These are phyloP conservation scores for Nepenthes alata DNA, from an alignment of 179 eudicot genomes.

Conservation along the genomic window DNA sequence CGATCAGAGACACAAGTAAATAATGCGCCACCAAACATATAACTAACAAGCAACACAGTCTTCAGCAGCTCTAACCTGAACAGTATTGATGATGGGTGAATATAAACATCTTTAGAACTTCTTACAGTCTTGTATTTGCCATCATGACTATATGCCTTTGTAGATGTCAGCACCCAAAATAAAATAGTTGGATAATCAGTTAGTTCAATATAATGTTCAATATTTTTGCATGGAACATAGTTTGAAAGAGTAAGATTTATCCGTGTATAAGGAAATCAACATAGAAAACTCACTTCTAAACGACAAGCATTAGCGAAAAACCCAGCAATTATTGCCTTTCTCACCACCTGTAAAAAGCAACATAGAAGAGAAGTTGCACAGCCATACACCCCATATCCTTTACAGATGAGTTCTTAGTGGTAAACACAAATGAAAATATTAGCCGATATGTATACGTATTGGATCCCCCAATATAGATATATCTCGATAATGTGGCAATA, in stretches of 20 bases:
- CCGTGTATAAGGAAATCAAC: constrained; percentile 3
- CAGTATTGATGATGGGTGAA: constrained; percentile 88
- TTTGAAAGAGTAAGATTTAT: not conserved
- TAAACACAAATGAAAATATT: too few species aligned
- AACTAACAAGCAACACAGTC: not conserved
- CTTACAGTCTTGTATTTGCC: constrained; percentile 85
- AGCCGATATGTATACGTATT: too few species aligned
- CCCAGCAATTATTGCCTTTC: constrained; percentile 86
- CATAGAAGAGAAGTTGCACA: not conserved
- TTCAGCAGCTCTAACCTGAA: constrained; percentile 48
- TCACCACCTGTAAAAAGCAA: constrained; percentile 44
- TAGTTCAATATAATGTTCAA: not conserved
- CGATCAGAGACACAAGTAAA: not conserved
- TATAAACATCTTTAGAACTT: constrained; percentile 84
- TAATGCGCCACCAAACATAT: not conserved
- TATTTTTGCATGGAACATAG: too few species aligned
- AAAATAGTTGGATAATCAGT: not conserved
- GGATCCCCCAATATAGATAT: too few species aligned
- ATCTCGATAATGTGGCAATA: too few species aligned
- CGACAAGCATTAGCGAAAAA: constrained; percentile 90
- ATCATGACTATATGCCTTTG: constrained; percentile 71
- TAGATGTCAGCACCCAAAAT: constrained; percentile 1
- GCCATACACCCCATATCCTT: too few species aligned
- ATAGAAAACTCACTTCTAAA: constrained; percentile 51
- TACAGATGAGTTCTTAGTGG: too few species aligned